Base-by-base conservation (phyloP, 257 asterid genomes). In the Fraxinus quadrangulata region DNA sequence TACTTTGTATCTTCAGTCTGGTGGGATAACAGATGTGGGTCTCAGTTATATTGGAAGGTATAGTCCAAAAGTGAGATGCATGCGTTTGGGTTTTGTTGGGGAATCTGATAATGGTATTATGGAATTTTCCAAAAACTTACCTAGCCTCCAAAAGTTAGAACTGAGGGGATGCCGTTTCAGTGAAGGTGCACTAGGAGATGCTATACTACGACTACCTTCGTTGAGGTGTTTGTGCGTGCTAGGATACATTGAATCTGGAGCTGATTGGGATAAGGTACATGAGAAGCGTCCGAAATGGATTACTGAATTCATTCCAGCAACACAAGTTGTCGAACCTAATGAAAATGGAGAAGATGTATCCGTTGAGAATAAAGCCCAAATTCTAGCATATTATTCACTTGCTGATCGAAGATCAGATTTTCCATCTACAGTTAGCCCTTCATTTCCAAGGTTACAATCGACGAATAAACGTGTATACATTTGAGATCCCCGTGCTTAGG, bases 211-310 rank as follows among this genome's bases (percentile, higher is more conserved):
- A 77, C 78, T 94, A 78, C 49, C 74, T n/a, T 83, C 96, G 56
- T 81, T 94, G 24, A 84, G 92, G 85, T 94, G 90, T 73, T 72
- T 92, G 78, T 90, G 98, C 97, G 98, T 90, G 79, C 98, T 92
- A 81, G 98, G 97, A 6, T 94, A 89, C 54, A 72, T 88, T 71
- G 81, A 87, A 28, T 87, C 97, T 33, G 78, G 75, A 30, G 49
- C 76, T 74, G 91, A 92, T 30, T 77, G 78, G 19, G 88, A 86
- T 74, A 85, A 92, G n/a, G 76, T 83, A 31, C 75, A 81, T 5
- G 90, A 89, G 98, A 89, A 78, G 30, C 88, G 97, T 61, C 97
- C 90, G 0, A 78, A 83, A 83, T 94, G 98, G 98, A 92, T 90
- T 76, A 88, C 91, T 4, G 98, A 94, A 87, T 74, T 94, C 82